These are phyloP conservation scores for Salix purpurea DNA, from an alignment of 345 rosid genomes.

Conservation along the genomic window DNA sequence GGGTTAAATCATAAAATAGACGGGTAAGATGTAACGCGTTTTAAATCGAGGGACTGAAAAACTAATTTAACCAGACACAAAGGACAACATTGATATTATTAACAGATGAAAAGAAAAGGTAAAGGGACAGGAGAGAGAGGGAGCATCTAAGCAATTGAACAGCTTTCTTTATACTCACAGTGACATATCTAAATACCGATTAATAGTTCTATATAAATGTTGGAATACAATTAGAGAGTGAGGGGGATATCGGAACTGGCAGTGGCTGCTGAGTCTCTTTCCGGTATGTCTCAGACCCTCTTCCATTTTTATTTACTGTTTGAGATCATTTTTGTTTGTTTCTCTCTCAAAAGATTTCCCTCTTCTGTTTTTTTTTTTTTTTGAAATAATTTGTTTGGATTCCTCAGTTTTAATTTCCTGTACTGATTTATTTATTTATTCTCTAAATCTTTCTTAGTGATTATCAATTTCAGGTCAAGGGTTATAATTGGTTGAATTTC, in stretches of 20 bases:
- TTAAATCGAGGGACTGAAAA: neutral
- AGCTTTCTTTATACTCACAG: slow-evolving; percentile 11
- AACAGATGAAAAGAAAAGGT: neutral
- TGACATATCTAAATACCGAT: neutral
- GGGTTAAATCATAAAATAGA: neutral
- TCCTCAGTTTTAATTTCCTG: neutral
- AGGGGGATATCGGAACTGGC: neutral
- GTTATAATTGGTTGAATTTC: neutral
- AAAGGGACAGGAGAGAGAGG: neutral
- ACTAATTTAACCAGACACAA: neutral
- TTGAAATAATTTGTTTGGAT: neutral
- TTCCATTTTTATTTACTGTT: neutral
- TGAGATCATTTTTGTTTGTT: neutral
- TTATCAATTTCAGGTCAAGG: neutral
- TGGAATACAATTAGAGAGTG: neutral
- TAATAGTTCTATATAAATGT: neutral
- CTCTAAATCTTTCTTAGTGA: neutral
- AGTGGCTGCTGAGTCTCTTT: neutral
- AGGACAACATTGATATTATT: neutral
- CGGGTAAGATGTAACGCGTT: neutral
- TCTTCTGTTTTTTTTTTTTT: neutral
- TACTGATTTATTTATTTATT: neutral
- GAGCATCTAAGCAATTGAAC: slow-evolving; percentile 20
- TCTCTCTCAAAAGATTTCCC: neutral
- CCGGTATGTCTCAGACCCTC: neutral